Conservation (phyloP, 306 rosid genomes). For the Lagenaria siceraria region DNA sequence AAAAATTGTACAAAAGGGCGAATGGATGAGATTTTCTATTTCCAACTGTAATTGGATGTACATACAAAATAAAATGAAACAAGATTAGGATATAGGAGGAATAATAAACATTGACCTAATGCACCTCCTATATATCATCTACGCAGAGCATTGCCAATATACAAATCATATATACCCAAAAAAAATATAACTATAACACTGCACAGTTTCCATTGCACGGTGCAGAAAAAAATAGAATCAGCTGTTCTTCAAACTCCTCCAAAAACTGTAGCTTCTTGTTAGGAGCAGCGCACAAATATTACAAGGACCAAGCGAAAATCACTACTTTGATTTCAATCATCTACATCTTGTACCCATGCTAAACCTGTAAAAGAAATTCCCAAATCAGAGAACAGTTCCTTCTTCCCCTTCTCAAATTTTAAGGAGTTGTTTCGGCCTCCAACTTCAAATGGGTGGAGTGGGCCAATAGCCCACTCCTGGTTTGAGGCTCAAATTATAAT, state of each 20-base stretch:
- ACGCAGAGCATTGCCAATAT: constrained; percentile 34
- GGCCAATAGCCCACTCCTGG: no score
- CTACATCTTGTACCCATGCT: constrained; percentile 88
- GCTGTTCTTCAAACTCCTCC: constrained; percentile 2
- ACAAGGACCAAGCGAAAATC: constrained; percentile 5
- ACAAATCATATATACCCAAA: constrained; percentile 32
- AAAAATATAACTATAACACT: constrained; percentile 27
- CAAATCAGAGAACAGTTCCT: not conserved
- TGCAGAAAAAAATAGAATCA: constrained; percentile 19
- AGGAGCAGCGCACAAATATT: not conserved
- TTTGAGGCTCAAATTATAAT: no score
- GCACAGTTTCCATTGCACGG: constrained; percentile 35
- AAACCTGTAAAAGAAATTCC: constrained; percentile 38
- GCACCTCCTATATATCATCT: constrained; percentile 10
- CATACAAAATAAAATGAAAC: not conserved
- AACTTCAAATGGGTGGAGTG: no score
- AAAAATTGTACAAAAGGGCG: not conserved
- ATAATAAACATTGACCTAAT: not conserved
- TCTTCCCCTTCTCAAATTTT: not conserved
- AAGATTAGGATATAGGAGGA: not conserved
- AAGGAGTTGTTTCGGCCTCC: no score
- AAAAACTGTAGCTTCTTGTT: constrained; percentile 13
- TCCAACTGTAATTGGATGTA: not conserved
- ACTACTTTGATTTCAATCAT: constrained; percentile 31
- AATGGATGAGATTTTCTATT: not conserved